Evolutionary conservation across 345 rosid genomes (phyloP).

Genomic region (Sisymbrium irio): DNA sequence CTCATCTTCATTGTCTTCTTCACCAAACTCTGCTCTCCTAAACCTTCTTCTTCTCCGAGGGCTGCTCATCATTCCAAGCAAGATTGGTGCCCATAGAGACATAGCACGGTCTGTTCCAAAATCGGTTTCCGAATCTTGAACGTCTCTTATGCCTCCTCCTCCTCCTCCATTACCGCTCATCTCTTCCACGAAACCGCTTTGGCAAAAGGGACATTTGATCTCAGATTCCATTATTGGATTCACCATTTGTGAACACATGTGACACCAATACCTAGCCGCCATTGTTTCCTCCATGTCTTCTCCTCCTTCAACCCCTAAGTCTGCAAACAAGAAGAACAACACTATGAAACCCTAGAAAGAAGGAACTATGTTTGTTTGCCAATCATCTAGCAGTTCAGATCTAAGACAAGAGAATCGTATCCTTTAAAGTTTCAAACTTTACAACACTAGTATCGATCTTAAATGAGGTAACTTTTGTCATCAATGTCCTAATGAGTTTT

Average conservation of each 20-base stretch:
- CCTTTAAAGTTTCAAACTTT: conserved; percentile 5
- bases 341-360: neutral
- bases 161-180: conserved; percentile 17
- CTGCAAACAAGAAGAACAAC: conserved; percentile 12
- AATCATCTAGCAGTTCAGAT: conserved; percentile 13
- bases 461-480: neutral
- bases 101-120: conserved; percentile 71
- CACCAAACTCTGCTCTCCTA: conserved; percentile 52
- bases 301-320: conserved; percentile 12
- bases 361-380: neutral
- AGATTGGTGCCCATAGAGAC: conserved; percentile 80
- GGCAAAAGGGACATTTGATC: conserved; percentile 83
- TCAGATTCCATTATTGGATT: conserved; percentile 64
- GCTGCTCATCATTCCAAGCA: conserved; percentile 83
- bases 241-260: conserved; percentile 70
- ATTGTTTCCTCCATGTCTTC: conserved; percentile 54
- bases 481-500: neutral
- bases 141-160: conserved; percentile 14
- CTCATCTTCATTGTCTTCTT: conserved; percentile 53
- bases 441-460: neutral
- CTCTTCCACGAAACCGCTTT: conserved; percentile 41
- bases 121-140: conserved; percentile 49
- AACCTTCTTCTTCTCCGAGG: conserved; percentile 53
- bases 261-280: conserved; percentile 57
- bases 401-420: conserved; percentile 9